Percentiles rank a stretch among this genome's conserved stretches.
Evolutionary conservation across 1,139 yeast genomes (phyloP).

Genomic region (Taiozyma sp.): DNA sequence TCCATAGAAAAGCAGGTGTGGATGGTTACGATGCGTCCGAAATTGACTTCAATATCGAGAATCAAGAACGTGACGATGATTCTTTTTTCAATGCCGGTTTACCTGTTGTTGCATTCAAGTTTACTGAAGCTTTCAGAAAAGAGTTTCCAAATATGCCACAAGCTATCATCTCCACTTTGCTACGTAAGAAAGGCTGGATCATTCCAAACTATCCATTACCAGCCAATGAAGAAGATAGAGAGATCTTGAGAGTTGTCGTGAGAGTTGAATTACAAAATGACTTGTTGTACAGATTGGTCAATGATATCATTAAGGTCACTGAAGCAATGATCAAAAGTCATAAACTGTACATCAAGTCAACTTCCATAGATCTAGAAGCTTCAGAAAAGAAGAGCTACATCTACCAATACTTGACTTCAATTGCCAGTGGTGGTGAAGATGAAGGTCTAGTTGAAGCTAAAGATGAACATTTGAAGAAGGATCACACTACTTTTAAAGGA

Average conservation of each 20-base stretch:
- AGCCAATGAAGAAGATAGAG: conserved; percentile 42
- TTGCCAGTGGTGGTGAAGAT: conserved; percentile 34
- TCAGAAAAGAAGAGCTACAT: conserved; percentile 26
- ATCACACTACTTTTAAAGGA: conserved; percentile 46
- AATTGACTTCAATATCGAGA: conserved; percentile 24
- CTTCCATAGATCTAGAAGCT: conserved; percentile 7
- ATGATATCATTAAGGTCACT: conserved; percentile 52
- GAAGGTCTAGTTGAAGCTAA: conserved; percentile 14
- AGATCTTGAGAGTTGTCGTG: conserved; percentile 81
- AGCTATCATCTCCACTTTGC: conserved; percentile 60
- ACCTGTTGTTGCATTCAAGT: conserved; percentile 85
- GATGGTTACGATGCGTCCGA: conserved; percentile 19
- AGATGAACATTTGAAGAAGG: conserved; percentile 28
- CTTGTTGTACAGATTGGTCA: conserved; percentile 65
- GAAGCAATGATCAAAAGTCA: conserved; percentile 47
- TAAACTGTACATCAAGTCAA: conserved; percentile 28
- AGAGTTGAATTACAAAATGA: conserved; percentile 67
- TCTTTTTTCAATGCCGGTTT: conserved; percentile 60
- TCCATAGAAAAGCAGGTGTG: conserved; percentile 53
- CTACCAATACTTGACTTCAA: conserved; percentile 31
- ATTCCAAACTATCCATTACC: conserved; percentile 89
- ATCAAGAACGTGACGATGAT: conserved; percentile 31
- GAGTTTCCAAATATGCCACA: conserved; percentile 84
- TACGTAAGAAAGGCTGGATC: conserved; percentile 81
- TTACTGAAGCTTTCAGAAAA: conserved; percentile 50